Conservation (phyloP, 2,329 filamentous ascomycete species). For the Orbilia quercus region DNA sequence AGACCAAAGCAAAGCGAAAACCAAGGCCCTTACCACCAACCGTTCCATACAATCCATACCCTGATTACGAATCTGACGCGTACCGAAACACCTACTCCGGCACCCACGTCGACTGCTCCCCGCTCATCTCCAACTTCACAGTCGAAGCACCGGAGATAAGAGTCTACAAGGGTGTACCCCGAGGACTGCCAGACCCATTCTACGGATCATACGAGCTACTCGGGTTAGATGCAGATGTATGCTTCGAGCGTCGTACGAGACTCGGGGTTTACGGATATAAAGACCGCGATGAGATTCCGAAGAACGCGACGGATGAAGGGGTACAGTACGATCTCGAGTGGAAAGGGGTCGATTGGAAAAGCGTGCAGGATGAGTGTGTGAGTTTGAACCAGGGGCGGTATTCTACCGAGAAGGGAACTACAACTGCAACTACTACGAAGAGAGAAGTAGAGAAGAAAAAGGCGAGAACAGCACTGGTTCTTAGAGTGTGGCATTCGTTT, state of each 20-base stretch:
- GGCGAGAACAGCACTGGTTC: conserved; percentile 78
- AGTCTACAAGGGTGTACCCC: conserved; percentile 72
- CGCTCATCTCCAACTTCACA: conserved; percentile 46
- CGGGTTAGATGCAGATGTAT: conserved; percentile 82
- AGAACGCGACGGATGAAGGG: conserved; percentile 29
- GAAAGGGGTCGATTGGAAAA: conserved; percentile 68
- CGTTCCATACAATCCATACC: conserved; percentile 73
- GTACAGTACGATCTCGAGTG: conserved; percentile 68
- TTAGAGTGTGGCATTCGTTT: conserved; percentile 85
- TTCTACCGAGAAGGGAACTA: conserved; percentile 61
- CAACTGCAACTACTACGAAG: conserved; percentile 1
- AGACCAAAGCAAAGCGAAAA: conserved; percentile 66
- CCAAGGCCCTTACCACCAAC: conserved; percentile 52
- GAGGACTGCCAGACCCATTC: conserved; percentile 84
- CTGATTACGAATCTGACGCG: no score
- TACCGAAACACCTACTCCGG: conserved; percentile 62
- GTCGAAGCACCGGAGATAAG: conserved; percentile 19
- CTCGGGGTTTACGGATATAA: conserved; percentile 80
- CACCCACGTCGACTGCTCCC: conserved; percentile 65
- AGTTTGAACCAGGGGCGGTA: conserved; percentile 75
- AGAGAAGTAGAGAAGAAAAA: conserved; percentile 57
- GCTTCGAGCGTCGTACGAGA: conserved; percentile 90
- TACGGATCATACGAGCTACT: conserved; percentile 88
- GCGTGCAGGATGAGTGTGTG: conserved; percentile 69
- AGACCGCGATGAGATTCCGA: conserved; percentile 70